These are phyloP conservation scores for Calocybe gangraenosa DNA, from an alignment of 768 basidiomycete species.

Conservation along the genomic window DNA sequence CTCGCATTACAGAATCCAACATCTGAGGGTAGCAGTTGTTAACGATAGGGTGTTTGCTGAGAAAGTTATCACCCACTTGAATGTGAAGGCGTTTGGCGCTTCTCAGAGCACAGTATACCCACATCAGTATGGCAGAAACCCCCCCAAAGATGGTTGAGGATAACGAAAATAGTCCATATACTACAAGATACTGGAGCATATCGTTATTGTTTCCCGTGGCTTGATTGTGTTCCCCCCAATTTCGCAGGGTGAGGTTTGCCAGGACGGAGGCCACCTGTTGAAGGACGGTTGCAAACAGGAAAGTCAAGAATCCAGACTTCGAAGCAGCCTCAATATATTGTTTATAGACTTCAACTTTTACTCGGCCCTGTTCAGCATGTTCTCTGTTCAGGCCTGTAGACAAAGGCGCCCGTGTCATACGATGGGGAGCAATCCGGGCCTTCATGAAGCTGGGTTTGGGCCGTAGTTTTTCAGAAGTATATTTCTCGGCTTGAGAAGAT, in stretches of 20 bases:
- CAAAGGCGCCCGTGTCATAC: constrained; percentile 32
- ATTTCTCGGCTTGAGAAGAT: constrained; percentile 18
- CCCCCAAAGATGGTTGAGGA: constrained; percentile 51
- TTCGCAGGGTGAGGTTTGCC: constrained; percentile 64
- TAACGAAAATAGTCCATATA: constrained; percentile 68
- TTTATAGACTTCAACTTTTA: constrained; percentile 72
- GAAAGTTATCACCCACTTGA: constrained; percentile 48
- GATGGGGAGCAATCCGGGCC: constrained; percentile 43
- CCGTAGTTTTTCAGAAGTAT: constrained; percentile 49
- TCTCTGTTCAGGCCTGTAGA: constrained; percentile 57
- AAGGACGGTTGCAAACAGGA: constrained; percentile 48
- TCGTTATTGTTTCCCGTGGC: constrained; percentile 52
- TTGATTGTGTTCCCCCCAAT: constrained; percentile 80
- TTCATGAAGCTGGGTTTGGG: constrained; percentile 56
- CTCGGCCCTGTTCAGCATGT: constrained; percentile 76
- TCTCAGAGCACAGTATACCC: constrained; percentile 72
- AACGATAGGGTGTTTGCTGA: too few relatives aligned
- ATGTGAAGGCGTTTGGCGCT: constrained; percentile 79
- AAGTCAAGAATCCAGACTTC: constrained; percentile 60
- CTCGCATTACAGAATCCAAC: constrained; percentile 74
- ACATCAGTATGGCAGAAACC: constrained; percentile 59
- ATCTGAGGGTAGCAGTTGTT: constrained; percentile 62
- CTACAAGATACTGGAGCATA: constrained; percentile 53
- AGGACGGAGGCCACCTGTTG: constrained; percentile 60
- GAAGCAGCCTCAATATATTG: constrained; percentile 81